phyloP scores from a whole-genome alignment of 106 monocot species.

The Narthecium ossifragum region DNA sequence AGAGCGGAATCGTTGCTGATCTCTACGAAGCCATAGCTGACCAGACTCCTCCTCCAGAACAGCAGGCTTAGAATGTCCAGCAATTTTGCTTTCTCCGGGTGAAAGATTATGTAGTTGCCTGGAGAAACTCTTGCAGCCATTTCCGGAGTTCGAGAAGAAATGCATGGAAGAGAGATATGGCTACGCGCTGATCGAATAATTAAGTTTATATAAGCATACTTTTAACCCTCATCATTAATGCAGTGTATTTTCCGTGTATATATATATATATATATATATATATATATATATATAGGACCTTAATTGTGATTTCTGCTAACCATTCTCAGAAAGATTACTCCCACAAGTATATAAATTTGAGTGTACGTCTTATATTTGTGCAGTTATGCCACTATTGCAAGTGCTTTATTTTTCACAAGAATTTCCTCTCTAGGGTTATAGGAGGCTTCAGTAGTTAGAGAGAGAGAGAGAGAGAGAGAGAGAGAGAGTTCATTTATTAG shows the following conservation, averaged over 20 bases:
- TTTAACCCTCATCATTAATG: neutral
- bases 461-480: too few relatives aligned
- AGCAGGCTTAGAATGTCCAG: slow-evolving; percentile 6
- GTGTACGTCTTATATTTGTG: too few relatives aligned
- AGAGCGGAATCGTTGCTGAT: neutral
- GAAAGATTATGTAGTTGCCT: neutral
- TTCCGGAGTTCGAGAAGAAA: neutral
- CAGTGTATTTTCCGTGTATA: neutral
- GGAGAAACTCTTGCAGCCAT: slow-evolving; percentile 6
- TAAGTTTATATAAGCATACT: neutral
- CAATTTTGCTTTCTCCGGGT: slow-evolving; percentile 3
- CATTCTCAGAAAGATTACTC: too few relatives aligned
- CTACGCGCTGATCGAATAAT: neutral
- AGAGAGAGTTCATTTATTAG: too few relatives aligned
- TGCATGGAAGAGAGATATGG: neutral
- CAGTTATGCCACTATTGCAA: too few relatives aligned
- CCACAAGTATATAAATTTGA: too few relatives aligned
- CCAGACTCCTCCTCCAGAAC: slow-evolving; percentile 1
- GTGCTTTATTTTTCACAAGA: too few relatives aligned
- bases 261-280: neutral
- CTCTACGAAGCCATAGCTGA: slow-evolving; percentile 12
- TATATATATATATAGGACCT: neutral
- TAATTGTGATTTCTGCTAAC: too few relatives aligned
- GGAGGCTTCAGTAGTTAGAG: too few relatives aligned
- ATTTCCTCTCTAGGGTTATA: too few relatives aligned